Evolutionary conservation across 2,329 filamentous ascomycete genomes (phyloP).

Genomic region (Sclerotinia spermophila): DNA sequence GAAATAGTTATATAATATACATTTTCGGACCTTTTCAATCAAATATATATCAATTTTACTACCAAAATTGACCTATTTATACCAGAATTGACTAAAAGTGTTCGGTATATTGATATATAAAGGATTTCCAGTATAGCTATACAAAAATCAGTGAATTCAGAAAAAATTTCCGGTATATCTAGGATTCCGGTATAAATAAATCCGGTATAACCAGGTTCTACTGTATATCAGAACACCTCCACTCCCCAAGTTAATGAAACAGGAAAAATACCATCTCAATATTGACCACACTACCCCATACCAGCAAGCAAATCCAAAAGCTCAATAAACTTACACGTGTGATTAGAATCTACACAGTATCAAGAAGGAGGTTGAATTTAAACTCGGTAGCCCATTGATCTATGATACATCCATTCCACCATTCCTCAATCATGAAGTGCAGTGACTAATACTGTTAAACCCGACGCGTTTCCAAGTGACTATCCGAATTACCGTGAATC

Average conservation of each 20-base stretch:
- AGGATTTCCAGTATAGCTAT: too few relatives aligned
- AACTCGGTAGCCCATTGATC: slow-evolving; percentile 9
- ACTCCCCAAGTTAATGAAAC: neutral
- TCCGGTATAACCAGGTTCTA: too few relatives aligned
- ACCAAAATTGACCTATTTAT: too few relatives aligned
- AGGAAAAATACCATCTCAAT: neutral
- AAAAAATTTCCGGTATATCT: too few relatives aligned
- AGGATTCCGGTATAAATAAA: too few relatives aligned
- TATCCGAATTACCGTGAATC: slow-evolving; percentile 40
- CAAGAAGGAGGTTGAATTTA: neutral
- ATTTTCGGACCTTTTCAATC: too few relatives aligned
- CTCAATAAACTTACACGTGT: neutral
- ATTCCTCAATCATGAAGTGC: slow-evolving; percentile 46
- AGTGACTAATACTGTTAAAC: slow-evolving; percentile 45
- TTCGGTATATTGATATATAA: too few relatives aligned
- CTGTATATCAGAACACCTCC: too few relatives aligned
- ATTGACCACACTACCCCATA: neutral
- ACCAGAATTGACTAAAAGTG: too few relatives aligned
- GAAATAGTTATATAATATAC: too few relatives aligned
- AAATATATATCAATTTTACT: too few relatives aligned
- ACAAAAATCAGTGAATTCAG: too few relatives aligned
- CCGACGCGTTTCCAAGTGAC: slow-evolving; percentile 45
- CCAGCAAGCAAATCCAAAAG: neutral
- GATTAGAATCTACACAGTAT: neutral
- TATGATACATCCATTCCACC: slow-evolving; percentile 13